Evolutionary conservation across 768 basidiomycete genomes (phyloP), one percentile per base, ranked within the genome.

Genomic region (Kwoniella shandongensis): DNA sequence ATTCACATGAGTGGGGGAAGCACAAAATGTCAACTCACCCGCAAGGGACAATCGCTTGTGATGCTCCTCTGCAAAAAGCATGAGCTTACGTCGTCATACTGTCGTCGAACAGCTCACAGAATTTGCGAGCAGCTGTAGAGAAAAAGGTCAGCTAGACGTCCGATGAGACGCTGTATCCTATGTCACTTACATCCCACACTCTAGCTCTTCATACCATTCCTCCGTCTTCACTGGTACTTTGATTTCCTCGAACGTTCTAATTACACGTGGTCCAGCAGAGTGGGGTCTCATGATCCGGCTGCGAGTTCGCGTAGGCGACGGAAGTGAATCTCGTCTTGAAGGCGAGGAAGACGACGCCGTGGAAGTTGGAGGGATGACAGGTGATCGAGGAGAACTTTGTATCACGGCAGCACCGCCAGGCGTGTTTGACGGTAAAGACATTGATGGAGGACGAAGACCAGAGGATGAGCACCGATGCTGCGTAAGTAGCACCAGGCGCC

Each of bases 131-230:
- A 72, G 22, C 70, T 72, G 29, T 15, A 13, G 38, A 52, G 20
- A 59, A 55, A 47, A 3, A 4, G 6, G 39, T 49, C 17, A 36
- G 8, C 25, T 22, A 44, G 23, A 27, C 6, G 22, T 29, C 23
- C 15, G 17, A 8, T 4, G 32, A 25, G 20, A 29, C 8, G 22
- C 18, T 30, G 41, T 12, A 15, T 25, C 3, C 40, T n/a, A 13
- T n/a, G 35, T 38, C 18, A 65, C 70, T 61, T 38, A 72, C 67
- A 72, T 66, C 51, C 67, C 65, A 47, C 70, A 72, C 44, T 72
- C 70, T 46, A 72, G 41, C 36, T 72, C 70, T 23, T 72, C 70
- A 51, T 69, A 72, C 70, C 67, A 72, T 39, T 67, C 65, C 27
- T 72, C 70, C 15, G 58, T 50, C 17, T 54, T 60, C 27, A 71